Evolutionary conservation across 2,329 filamentous ascomycete genomes (phyloP).

Genomic region (Aschersonia sp.): DNA sequence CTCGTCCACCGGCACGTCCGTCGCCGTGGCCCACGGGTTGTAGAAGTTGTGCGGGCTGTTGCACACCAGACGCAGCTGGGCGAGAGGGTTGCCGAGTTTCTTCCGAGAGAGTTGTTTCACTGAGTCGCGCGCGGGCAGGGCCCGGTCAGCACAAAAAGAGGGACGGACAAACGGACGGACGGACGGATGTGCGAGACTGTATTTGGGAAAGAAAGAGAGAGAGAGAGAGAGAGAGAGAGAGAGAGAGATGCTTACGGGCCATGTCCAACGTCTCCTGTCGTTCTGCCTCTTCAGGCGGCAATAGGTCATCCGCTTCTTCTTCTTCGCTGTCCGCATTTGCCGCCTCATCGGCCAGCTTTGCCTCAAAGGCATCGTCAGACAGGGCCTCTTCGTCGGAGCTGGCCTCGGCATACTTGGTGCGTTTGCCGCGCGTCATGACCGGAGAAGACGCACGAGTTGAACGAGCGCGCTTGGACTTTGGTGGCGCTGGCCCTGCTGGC

Average conservation of each 20-base stretch:
- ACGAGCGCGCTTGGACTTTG: slow-evolving; percentile 53
- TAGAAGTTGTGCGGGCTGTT: slow-evolving; percentile 96
- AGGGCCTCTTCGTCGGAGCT: slow-evolving; percentile 46
- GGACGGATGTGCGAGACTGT: no score
- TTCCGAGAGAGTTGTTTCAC: slow-evolving; percentile 79
- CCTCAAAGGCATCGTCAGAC: slow-evolving; percentile 75
- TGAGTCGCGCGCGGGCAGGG: slow-evolving; percentile 11
- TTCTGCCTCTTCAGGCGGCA: slow-evolving; percentile 46
- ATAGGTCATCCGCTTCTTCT: slow-evolving; percentile 14
- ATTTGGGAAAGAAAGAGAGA: no score
- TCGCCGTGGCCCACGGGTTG: slow-evolving; percentile 62
- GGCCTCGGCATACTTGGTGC: slow-evolving; percentile 35
- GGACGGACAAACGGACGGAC: background rate
- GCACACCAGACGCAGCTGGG: slow-evolving; percentile 83
- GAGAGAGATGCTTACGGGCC: slow-evolving; percentile 44
- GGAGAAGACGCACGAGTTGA: slow-evolving; percentile 67
- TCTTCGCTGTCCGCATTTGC: slow-evolving; percentile 22
- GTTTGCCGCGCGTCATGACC: slow-evolving; percentile 34
- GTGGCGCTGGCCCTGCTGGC: slow-evolving; percentile 13
- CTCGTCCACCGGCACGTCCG: slow-evolving; percentile 53
- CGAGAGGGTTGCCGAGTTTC: slow-evolving; percentile 83
- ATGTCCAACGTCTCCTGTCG: slow-evolving; percentile 55
- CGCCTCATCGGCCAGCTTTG: slow-evolving; percentile 53
- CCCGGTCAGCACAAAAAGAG: no score
- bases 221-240: no score